Conservation (phyloP, 2,329 filamentous ascomycete species). For the Remersonia thermophila region DNA sequence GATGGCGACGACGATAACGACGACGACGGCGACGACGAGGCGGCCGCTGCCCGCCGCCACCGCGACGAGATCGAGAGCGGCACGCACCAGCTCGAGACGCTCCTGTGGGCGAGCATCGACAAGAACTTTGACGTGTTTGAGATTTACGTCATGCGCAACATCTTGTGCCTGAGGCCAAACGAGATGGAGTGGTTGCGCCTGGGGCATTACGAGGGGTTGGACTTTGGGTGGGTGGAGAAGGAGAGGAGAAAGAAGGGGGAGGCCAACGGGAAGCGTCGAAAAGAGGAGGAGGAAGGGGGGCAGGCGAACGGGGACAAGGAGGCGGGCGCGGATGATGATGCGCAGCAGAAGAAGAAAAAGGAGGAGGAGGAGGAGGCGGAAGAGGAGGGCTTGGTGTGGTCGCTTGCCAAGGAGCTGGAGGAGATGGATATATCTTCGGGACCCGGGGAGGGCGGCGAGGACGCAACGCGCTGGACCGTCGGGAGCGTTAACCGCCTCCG, state of each 20-base stretch:
- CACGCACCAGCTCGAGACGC: slow-evolving; percentile 70
- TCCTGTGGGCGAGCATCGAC: slow-evolving; percentile 70
- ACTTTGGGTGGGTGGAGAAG: slow-evolving; percentile 26
- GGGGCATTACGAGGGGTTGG: slow-evolving; percentile 66
- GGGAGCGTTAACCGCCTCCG: slow-evolving; percentile 62
- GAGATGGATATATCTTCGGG: slow-evolving; percentile 13
- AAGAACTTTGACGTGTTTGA: slow-evolving; percentile 79
- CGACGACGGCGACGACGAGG: neutral
- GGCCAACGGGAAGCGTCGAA: too few relatives aligned
- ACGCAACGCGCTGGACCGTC: slow-evolving; percentile 23
- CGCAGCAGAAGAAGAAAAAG: slow-evolving; percentile 1
- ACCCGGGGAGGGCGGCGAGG: slow-evolving; percentile 22
- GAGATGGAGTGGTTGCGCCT: slow-evolving; percentile 71
- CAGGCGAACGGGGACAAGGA: neutral
- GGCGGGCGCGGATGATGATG: neutral
- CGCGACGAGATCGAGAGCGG: slow-evolving; percentile 76
- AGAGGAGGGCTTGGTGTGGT: slow-evolving; percentile 5
- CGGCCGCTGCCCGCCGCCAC: slow-evolving; percentile 33
- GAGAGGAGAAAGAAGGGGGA: neutral
- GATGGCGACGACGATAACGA: neutral
- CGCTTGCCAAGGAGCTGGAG: slow-evolving; percentile 7
- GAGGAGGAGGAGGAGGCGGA: slow-evolving; percentile 8
- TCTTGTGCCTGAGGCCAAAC: slow-evolving; percentile 54
- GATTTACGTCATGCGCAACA: slow-evolving; percentile 82
- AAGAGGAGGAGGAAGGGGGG: neutral